Evolutionary conservation across 148 eudicot species (phyloP).

Genomic region (Chenopodium formosanum): DNA sequence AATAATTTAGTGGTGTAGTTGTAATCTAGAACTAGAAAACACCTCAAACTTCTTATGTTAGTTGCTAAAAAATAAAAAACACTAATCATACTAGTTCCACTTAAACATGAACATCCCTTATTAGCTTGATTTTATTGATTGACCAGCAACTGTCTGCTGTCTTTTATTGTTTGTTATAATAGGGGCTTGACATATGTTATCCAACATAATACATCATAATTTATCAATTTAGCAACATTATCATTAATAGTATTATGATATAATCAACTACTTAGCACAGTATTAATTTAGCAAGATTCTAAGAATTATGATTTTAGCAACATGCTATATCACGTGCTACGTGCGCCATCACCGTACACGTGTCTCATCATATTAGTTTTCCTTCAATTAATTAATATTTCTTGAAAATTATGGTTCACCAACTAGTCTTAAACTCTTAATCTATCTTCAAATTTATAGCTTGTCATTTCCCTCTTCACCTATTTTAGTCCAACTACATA

Average conservation of each 20-base stretch:
- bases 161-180: background rate
- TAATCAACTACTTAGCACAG: background rate
- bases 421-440: background rate
- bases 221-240: background rate
- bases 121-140: background rate
- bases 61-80: no score
- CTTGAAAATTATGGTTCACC: slow-evolving; percentile 18
- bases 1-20: background rate
- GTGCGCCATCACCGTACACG: background rate
- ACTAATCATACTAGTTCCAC: background rate
- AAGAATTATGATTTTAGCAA: background rate
- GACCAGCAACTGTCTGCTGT: background rate
- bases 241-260: background rate
- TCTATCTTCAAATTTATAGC: background rate
- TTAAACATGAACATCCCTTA: background rate
- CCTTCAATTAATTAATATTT: background rate
- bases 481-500: slow-evolving; percentile 5
- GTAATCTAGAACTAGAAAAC: background rate
- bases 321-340: slow-evolving; percentile 19
- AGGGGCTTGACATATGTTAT: no score
- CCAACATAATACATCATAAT: no score
- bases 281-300: background rate
- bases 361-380: background rate
- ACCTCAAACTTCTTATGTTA: background rate
- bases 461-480: background rate